These are phyloP conservation scores for Phytophthora pinifolia DNA, from an alignment of 352 stramenopile species.

Conservation along the genomic window DNA sequence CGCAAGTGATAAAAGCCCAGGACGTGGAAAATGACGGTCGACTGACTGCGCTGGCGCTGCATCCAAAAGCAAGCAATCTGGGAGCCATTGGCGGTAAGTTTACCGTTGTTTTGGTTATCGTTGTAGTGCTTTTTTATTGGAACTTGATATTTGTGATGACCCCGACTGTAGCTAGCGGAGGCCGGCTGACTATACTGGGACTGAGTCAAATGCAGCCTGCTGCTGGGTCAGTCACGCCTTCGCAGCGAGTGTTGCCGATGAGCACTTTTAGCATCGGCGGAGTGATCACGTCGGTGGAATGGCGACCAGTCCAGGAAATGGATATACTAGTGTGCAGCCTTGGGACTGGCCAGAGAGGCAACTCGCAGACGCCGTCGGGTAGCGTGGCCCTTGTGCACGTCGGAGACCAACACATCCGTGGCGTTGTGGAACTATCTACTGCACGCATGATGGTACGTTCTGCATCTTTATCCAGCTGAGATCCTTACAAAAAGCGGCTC, in stretches of 20 bases:
- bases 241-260: conserved; percentile 14
- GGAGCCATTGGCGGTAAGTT: conserved; percentile 41
- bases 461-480: background rate
- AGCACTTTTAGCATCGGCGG: conserved; percentile 10
- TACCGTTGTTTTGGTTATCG: background rate
- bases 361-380: conserved; percentile 5
- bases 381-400: conserved; percentile 20
- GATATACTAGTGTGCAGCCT: conserved; percentile 31
- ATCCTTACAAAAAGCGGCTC: background rate
- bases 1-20: conserved; percentile 32
- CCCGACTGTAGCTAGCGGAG: conserved; percentile 25
- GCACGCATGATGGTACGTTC: conserved; percentile 15
- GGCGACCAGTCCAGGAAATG: conserved; percentile 29
- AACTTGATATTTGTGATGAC: background rate
- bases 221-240: background rate
- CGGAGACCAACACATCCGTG: conserved; percentile 5
- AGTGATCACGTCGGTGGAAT: conserved; percentile 34
- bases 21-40: conserved; percentile 12
- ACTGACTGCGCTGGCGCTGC: conserved; percentile 39
- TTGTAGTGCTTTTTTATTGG: background rate
- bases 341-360: conserved; percentile 8
- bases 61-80: conserved; percentile 25
- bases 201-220: conserved; percentile 1
- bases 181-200: conserved; percentile 24
- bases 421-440: conserved; percentile 7